Percentiles rank a stretch among this genome's conserved stretches.
Evolutionary conservation across 257 asterid genomes (phyloP).

Genomic region (Leonotis leonurus): DNA sequence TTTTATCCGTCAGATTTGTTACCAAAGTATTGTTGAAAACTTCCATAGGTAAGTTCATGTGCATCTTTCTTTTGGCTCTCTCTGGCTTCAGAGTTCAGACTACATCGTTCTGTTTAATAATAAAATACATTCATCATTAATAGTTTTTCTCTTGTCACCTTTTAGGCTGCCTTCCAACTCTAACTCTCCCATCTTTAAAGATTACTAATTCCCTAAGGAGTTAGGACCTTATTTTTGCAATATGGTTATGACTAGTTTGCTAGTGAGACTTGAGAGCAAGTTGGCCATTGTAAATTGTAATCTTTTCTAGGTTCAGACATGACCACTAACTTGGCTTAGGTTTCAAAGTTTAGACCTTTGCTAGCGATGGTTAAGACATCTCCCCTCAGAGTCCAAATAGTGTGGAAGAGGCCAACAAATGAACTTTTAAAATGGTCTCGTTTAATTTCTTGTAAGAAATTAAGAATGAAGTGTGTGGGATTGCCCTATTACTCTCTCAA

Average conservation of each 20-base stretch:
- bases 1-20: background rate
- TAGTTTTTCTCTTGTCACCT: too few relatives aligned
- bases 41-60: background rate
- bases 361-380: background rate
- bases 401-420: background rate
- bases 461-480: background rate
- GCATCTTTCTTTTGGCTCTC: background rate
- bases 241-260: too few relatives aligned
- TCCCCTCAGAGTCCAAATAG: background rate
- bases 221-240: too few relatives aligned
- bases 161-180: too few relatives aligned
- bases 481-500: background rate
- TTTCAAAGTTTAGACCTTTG: background rate
- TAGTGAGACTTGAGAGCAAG: too few relatives aligned
- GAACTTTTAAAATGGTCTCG: background rate
- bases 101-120: too few relatives aligned
- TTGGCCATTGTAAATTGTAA: too few relatives aligned
- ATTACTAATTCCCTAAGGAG: too few relatives aligned
- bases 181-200: too few relatives aligned
- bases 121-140: too few relatives aligned
- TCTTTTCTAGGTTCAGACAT: background rate
- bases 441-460: background rate
- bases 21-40: background rate
- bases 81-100: too few relatives aligned
- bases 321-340: background rate